These are phyloP conservation scores for Solanum pinnatisectum DNA, from an alignment of 257 asterid genomes.

Conservation along the genomic window DNA sequence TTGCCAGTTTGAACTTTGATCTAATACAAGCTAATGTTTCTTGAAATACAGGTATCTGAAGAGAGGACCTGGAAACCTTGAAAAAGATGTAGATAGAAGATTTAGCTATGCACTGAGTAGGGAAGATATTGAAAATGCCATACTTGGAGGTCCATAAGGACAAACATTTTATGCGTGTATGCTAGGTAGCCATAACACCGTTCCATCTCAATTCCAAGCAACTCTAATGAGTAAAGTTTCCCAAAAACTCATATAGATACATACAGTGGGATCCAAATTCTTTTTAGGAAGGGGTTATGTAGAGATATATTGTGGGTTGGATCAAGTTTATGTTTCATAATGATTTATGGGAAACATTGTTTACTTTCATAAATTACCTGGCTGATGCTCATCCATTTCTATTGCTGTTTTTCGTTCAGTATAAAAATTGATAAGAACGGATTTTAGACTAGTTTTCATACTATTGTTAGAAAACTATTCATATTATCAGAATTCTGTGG, in stretches of 20 bases:
- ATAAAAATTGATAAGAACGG: background rate
- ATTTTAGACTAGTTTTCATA: background rate
- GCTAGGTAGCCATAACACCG: background rate
- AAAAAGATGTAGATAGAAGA: conserved; percentile 85
- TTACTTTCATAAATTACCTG: background rate
- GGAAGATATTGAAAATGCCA: conserved; percentile 94
- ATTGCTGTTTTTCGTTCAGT: background rate
- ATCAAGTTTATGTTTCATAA: background rate
- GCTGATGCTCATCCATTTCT: background rate
- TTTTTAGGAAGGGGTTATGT: background rate
- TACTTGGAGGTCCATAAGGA: conserved; percentile 88
- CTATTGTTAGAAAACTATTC: background rate
- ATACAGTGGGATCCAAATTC: background rate
- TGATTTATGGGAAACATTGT: background rate
- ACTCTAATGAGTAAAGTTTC: background rate
- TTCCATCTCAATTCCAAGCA: background rate
- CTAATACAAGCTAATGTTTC: background rate
- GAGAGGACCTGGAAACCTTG: conserved; percentile 75
- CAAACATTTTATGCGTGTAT: background rate
- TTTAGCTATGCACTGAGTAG: conserved; percentile 93
- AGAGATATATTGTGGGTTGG: background rate
- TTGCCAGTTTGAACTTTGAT: background rate
- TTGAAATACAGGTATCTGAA: conserved; percentile 66
- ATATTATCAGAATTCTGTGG: background rate
- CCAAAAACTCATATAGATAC: background rate